Evolutionary conservation across 331 rosid genomes (phyloP).

Genomic region (Rosa hybrid): DNA sequence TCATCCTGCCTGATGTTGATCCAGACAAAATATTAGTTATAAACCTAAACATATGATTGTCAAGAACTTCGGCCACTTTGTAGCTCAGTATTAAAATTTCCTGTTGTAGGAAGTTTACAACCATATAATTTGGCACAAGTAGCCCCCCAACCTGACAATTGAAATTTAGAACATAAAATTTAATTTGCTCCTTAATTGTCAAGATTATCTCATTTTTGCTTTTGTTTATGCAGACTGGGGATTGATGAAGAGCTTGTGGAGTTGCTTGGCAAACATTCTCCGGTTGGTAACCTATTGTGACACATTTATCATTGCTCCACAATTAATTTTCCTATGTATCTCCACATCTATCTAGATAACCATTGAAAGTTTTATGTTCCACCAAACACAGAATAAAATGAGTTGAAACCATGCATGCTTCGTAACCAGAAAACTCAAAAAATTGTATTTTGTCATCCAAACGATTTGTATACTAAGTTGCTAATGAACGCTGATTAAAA

Average conservation of each 20-base stretch:
- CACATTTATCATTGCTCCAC: background rate
- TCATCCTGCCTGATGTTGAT: background rate
- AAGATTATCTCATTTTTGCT: slow-evolving; percentile 18
- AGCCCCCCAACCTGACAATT: background rate
- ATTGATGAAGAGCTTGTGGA: slow-evolving; percentile 95
- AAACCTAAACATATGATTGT: background rate
- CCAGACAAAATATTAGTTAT: background rate
- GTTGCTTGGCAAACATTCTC: slow-evolving; percentile 81
- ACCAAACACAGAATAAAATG: background rate
- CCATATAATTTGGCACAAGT: background rate
- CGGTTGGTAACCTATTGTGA: slow-evolving; percentile 46
- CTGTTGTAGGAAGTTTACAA: background rate
- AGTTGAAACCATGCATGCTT: background rate
- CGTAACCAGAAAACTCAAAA: background rate
- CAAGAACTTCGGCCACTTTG: background rate
- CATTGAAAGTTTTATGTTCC: background rate
- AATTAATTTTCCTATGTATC: background rate
- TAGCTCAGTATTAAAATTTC: background rate
- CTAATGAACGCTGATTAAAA: background rate
- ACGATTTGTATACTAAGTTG: background rate
- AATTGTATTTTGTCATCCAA: slow-evolving; percentile 4
- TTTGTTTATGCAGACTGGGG: slow-evolving; percentile 61
- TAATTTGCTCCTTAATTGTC: background rate
- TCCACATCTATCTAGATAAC: background rate
- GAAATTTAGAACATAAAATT: background rate